These are phyloP conservation scores for Coelastrella sp. DNA, from an alignment of 139 green algal genomes.

Conservation along the genomic window DNA sequence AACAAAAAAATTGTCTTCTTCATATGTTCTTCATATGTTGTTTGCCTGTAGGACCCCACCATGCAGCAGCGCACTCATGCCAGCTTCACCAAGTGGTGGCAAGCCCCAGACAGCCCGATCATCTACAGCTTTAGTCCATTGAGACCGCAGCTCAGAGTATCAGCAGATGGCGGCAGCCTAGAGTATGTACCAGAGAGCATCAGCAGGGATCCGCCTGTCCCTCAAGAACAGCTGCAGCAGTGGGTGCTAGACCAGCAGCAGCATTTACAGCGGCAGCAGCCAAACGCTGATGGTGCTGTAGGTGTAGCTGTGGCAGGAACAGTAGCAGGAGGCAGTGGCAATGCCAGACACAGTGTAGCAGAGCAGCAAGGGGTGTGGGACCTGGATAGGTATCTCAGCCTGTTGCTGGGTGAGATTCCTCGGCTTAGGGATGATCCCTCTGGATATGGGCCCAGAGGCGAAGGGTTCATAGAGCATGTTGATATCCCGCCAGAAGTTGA, in stretches of 20 bases:
- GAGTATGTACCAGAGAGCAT: slow-evolving; percentile 31
- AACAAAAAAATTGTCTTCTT: no score
- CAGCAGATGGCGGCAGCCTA: not conserved
- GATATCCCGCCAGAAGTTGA: slow-evolving; percentile 36
- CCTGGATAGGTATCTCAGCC: slow-evolving; percentile 15
- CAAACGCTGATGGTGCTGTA: not conserved
- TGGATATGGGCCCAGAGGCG: slow-evolving; percentile 31
- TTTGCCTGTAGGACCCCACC: slow-evolving; percentile 20
- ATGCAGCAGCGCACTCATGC: slow-evolving; percentile 44
- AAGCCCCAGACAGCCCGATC: not conserved
- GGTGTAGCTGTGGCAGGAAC: not conserved
- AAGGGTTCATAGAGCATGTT: slow-evolving; percentile 42
- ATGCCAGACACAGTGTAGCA: not conserved
- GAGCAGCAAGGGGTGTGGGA: slow-evolving; percentile 7
- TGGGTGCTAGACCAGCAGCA: not conserved
- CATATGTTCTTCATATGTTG: no score
- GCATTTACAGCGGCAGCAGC: not conserved
- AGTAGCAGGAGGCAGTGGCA: not conserved
- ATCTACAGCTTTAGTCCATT: slow-evolving; percentile 43
- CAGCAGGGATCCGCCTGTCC: not conserved
- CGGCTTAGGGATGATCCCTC: slow-evolving; percentile 18
- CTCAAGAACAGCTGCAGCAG: not conserved
- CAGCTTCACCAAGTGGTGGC: slow-evolving; percentile 40
- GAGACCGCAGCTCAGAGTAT: slow-evolving; percentile 2
- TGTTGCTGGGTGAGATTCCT: slow-evolving; percentile 40